phyloP scores from a whole-genome alignment of 148 eudicot species.

The Salicornia ramosissima region DNA sequence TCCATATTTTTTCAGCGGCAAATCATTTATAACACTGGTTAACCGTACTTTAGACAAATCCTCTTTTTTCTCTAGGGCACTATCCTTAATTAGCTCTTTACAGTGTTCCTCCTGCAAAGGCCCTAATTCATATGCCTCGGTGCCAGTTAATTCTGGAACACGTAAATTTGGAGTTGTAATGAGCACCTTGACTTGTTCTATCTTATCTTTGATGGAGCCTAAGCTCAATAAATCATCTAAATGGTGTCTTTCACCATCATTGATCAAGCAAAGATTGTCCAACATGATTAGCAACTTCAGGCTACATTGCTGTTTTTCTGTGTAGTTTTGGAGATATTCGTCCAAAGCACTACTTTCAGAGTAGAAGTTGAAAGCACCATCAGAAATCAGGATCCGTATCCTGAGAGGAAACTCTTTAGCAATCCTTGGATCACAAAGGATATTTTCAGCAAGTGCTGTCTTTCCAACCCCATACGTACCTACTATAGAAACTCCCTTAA shows the following conservation, averaged over 20 bases:
- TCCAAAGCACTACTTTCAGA: too few relatives aligned
- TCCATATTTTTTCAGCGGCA: neutral
- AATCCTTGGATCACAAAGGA: neutral
- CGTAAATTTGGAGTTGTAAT: constrained; percentile 10
- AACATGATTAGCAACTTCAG: too few relatives aligned
- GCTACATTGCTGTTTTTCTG: too few relatives aligned
- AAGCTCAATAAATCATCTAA: too few relatives aligned
- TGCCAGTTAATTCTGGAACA: neutral
- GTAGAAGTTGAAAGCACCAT: neutral
- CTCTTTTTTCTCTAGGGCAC: neutral
- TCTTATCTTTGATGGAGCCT: too few relatives aligned
- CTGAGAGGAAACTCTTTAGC: neutral
- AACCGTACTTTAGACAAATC: neutral
- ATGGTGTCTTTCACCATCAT: too few relatives aligned
- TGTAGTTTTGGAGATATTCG: too few relatives aligned
- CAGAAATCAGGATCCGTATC: neutral
- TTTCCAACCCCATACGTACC: constrained; percentile 28
- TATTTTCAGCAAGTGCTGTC: constrained; percentile 15
- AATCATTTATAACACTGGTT: neutral
- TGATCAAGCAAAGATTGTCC: too few relatives aligned
- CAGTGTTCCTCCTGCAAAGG: constrained; percentile 9
- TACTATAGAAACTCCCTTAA: constrained; percentile 18
- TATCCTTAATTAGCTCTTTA: neutral
- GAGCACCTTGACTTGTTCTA: too few relatives aligned
- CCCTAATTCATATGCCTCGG: neutral